phyloP scores from a whole-genome alignment of 345 rosid genomes.

The Arabis alpina region DNA sequence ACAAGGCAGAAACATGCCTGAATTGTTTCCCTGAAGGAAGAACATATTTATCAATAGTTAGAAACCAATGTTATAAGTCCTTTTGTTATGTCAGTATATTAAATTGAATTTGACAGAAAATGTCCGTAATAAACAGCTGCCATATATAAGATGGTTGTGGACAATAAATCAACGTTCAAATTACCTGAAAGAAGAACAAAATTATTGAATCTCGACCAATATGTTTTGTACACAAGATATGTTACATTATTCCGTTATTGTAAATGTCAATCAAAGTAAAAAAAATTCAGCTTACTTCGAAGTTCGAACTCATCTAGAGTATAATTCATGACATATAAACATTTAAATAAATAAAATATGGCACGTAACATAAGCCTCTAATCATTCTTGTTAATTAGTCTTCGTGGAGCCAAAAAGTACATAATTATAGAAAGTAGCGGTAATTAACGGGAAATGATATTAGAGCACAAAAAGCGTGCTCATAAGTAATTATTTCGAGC shows the following conservation, averaged over 20 bases:
- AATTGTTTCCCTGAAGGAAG: slow-evolving; percentile 16
- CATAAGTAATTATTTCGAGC: slow-evolving; percentile 24
- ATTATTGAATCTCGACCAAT: slow-evolving; percentile 1
- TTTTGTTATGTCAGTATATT: background rate
- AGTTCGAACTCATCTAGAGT: too few species aligned
- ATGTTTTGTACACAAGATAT: slow-evolving; percentile 1
- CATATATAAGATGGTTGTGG: background rate
- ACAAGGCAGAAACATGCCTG: slow-evolving; percentile 42
- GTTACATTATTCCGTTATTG: background rate
- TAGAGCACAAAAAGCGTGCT: slow-evolving; percentile 35
- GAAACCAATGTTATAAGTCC: background rate
- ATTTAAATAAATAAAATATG: background rate
- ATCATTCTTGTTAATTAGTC: slow-evolving; percentile 9
- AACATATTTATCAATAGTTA: background rate
- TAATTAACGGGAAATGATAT: slow-evolving; percentile 18
- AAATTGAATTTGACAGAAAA: background rate
- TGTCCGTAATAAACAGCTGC: slow-evolving; percentile 4
- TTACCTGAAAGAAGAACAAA: background rate
- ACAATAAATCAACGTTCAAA: background rate
- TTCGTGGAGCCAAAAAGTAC: slow-evolving; percentile 24
- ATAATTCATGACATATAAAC: background rate
- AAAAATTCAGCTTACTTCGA: too few species aligned
- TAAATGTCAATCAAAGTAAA: too few species aligned
- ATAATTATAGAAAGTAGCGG: slow-evolving; percentile 12
- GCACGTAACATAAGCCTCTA: slow-evolving; percentile 7